Conservation (phyloP, 495 filamentous ascomycete genomes). For the Aspergillus heteromorphus region DNA sequence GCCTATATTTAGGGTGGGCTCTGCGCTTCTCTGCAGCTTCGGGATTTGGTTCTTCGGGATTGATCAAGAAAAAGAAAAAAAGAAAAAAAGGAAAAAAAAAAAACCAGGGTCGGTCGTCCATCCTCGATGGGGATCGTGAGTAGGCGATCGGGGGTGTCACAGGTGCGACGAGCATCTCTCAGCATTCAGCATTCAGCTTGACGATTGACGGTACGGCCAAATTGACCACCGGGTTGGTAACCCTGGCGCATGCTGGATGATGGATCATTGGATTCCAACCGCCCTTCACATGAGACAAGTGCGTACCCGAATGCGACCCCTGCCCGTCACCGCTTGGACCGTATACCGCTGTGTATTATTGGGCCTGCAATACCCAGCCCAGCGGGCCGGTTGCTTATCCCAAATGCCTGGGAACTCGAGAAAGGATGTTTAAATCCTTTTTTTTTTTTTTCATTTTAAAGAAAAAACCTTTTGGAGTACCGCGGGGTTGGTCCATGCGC, state of each 20-base stretch:
- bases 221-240: not conserved
- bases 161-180: too few relatives aligned
- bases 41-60: not conserved
- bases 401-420: slow-evolving; percentile 8
- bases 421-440: too few relatives aligned
- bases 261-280: not conserved
- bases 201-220: not conserved
- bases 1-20: not conserved
- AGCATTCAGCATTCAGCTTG: too few relatives aligned
- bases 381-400: slow-evolving; percentile 10
- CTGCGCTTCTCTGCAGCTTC: not conserved
- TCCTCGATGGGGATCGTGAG: not conserved
- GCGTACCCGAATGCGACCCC: not conserved
- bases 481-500: slow-evolving; percentile 12
- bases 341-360: not conserved
- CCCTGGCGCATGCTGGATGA: not conserved
- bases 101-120: too few relatives aligned
- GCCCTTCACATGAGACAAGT: not conserved
- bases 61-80: not conserved
- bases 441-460: too few relatives aligned
- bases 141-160: not conserved
- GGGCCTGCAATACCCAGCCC: slow-evolving; percentile 5
- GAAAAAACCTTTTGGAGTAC: not conserved
- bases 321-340: not conserved
- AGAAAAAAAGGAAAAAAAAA: not conserved